These are phyloP conservation scores for Amylocarpus encephaloides DNA, from an alignment of 2,329 filamentous ascomycete genomes.

Conservation along the genomic window DNA sequence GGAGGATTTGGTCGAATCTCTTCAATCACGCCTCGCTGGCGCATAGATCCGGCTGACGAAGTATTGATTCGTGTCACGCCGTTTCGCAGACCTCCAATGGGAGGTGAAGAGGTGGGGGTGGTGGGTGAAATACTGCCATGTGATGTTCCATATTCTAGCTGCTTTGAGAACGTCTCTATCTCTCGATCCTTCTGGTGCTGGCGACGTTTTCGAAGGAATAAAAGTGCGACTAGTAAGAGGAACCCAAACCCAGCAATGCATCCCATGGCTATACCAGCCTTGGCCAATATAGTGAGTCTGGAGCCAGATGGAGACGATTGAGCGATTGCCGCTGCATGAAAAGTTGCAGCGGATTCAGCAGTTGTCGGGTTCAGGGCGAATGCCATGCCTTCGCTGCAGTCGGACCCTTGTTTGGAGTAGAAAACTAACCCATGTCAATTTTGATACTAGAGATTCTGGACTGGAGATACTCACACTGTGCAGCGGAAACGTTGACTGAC, in stretches of 20 bases:
- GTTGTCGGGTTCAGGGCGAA: conserved; percentile 15
- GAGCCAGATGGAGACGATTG: not conserved
- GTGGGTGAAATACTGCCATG: not conserved
- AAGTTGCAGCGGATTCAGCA: conserved; percentile 6
- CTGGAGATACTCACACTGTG: conserved; percentile 12
- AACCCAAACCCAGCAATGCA: conserved; percentile 1
- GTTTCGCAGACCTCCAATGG: not conserved
- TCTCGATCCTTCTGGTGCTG: not conserved
- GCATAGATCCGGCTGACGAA: not conserved
- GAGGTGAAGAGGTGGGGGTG: not conserved
- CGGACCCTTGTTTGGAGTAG: conserved; percentile 11
- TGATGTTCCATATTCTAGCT: not conserved
- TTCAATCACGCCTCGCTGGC: not conserved
- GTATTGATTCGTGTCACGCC: not conserved
- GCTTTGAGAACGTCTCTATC: not conserved
- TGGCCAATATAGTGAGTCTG: conserved; percentile 3
- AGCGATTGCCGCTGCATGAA: conserved; percentile 7
- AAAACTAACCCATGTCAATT: conserved; percentile 10
- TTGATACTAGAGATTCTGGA: not conserved
- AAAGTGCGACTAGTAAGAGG: conserved; percentile 3
- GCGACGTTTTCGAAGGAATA: conserved; percentile 9
- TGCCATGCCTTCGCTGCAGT: conserved; percentile 14
- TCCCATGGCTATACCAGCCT: conserved; percentile 8
- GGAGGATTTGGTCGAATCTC: not conserved
- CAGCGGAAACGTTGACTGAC: conserved; percentile 6